Base-by-base conservation (phyloP, 78 protist genomes). In the Diacronema lutheri region DNA sequence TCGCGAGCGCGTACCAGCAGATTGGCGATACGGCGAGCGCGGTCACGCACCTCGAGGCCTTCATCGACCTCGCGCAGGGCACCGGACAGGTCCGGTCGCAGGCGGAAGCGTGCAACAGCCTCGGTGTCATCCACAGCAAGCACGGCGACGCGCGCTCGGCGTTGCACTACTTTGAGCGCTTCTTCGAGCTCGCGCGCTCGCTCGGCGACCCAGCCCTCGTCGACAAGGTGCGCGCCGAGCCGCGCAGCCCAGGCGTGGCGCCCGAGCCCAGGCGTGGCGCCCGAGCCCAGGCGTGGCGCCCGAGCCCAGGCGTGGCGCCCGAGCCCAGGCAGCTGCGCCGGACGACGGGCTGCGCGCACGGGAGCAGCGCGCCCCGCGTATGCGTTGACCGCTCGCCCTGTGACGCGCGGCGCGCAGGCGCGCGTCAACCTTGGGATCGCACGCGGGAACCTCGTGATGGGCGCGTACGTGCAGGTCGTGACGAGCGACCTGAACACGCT, bases 71-170 rank as follows among this genome's bases (percentile, higher is more conserved):
- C 12, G 83, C 72, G 55, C 44, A 50, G 68, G 55, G 50, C 23
- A 23, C 83, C 33, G 55, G 68, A 29, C 14, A 35, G 33, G 35
- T 10, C 0, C 20, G 20, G n/a, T 14, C 33, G 58, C 83, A 78
- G 83, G 83, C 83, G 14, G 69, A 78, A 13, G 83, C 83, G 83
- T 78, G 83, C 68, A 12, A 66, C 41, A 1, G 50, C 31, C 68
- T 78, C 20, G 83, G 83, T 3, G 50, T 78, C 35, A 38, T 78
- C 58, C 58, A 60, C 83, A 78, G 35, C 50, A 12, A 29, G 71
- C 83, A 57, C 31, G 68, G 68, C 46, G 83, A 78, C 55, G 58
- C 4, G 38, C 21, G 7, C 46, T 0, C 4, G 13, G 65, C 83
- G 2, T 68, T 78, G 11, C 35, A 37, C n/a, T 57, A 58, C 46